Evolutionary conservation across 331 rosid species (phyloP).

Genomic region (Erythrophleum ivorense): DNA sequence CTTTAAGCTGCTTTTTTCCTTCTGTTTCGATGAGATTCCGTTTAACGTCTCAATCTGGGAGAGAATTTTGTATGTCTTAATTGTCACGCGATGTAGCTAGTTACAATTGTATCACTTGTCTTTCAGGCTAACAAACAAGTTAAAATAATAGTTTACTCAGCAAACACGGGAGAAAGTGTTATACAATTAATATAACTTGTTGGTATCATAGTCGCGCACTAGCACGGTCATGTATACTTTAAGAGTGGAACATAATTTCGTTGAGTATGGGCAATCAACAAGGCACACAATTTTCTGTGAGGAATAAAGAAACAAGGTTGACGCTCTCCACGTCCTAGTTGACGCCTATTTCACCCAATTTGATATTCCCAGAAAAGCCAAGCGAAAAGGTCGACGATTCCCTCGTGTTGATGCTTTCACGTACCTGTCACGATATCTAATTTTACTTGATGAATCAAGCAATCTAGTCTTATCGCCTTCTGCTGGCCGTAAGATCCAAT

Average conservation of each 20-base stretch:
- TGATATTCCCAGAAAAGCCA: not conserved
- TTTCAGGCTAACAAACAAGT: not conserved
- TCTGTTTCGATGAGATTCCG: not conserved
- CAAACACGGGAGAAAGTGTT: not conserved
- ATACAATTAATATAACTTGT: not conserved
- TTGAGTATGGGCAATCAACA: conserved; percentile 11
- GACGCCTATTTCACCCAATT: not conserved
- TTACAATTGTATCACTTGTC: not conserved
- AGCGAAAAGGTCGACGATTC: not conserved
- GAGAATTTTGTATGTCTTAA: not conserved
- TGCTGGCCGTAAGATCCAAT: not conserved
- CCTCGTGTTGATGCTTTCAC: not conserved
- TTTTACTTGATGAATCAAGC: not conserved
- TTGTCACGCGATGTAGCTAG: not conserved
- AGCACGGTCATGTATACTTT: not conserved
- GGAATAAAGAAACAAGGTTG: not conserved
- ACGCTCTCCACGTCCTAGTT: not conserved
- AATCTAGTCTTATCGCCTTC: not conserved
- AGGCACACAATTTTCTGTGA: conserved; percentile 13
- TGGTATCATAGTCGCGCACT: not conserved
- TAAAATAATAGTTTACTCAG: not conserved
- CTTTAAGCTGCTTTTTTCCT: not conserved
- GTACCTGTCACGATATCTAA: not conserved
- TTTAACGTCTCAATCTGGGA: not conserved
- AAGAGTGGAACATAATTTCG: not conserved